These are phyloP conservation scores for Agaricus subrufescens DNA, from an alignment of 768 basidiomycete genomes.

Conservation along the genomic window DNA sequence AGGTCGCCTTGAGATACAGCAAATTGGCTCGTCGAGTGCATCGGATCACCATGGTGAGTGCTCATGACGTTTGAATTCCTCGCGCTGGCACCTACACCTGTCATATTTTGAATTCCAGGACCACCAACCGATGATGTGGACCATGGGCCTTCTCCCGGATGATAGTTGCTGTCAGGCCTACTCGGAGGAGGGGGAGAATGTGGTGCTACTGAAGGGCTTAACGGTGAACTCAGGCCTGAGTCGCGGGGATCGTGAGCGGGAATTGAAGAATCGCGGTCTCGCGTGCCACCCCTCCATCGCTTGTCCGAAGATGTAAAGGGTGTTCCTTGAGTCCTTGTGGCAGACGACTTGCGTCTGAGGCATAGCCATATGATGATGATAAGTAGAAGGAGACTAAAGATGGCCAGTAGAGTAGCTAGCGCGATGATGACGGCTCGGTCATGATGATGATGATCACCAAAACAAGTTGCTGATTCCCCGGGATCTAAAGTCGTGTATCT, in stretches of 20 bases:
- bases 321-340: neutral
- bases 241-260: neutral
- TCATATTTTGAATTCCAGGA: constrained; percentile 9
- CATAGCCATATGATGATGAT: constrained; percentile 3
- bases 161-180: constrained; percentile 5
- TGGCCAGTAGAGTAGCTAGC: neutral
- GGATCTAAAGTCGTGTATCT: constrained; percentile 22
- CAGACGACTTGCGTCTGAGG: neutral
- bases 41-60: constrained; percentile 3
- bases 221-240: neutral
- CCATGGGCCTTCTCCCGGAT: constrained; percentile 2
- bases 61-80: constrained; percentile 4
- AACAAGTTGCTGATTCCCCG: constrained; percentile 9
- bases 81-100: constrained; percentile 6
- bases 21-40: neutral
- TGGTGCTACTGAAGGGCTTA: neutral
- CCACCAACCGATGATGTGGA: constrained; percentile 9
- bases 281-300: neutral
- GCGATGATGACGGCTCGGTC: constrained; percentile 1
- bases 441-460: neutral
- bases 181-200: constrained; percentile 1
- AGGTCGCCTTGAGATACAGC: constrained; percentile 2
- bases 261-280: neutral
- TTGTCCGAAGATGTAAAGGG: neutral
- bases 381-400: constrained; percentile 3